These are phyloP conservation scores for Rostrohypoxylon terebratum DNA, from an alignment of 495 filamentous ascomycete species.

Conservation along the genomic window DNA sequence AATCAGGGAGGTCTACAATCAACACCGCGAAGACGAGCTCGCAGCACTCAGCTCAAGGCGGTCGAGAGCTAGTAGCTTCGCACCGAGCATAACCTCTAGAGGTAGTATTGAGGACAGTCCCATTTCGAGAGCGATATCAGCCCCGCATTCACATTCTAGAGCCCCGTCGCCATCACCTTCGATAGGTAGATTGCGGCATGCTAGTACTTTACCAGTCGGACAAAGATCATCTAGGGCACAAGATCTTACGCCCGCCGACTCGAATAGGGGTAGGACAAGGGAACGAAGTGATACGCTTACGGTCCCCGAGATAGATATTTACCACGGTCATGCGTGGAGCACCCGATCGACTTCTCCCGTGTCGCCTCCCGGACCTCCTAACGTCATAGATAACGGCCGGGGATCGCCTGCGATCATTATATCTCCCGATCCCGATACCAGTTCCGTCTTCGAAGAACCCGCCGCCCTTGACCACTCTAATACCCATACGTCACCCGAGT, in stretches of 20 bases:
- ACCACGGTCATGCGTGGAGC: slow-evolving; percentile 26
- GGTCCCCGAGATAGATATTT: slow-evolving; percentile 26
- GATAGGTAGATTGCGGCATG: slow-evolving; percentile 27
- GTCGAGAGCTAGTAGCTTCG: slow-evolving; percentile 46
- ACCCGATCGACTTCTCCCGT: slow-evolving; percentile 21
- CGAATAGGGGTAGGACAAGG: slow-evolving; percentile 20
- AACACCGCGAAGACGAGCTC: slow-evolving; percentile 38
- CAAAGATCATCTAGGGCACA: slow-evolving; percentile 27
- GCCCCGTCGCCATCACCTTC: slow-evolving; percentile 29
- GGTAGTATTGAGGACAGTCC: slow-evolving; percentile 22
- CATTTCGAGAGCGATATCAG: slow-evolving; percentile 34
- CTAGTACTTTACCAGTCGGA: slow-evolving; percentile 39
- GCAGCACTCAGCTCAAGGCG: slow-evolving; percentile 19
- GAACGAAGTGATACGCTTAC: slow-evolving; percentile 50
- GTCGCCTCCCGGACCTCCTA: background rate
- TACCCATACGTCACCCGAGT: background rate
- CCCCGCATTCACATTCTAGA: slow-evolving; percentile 12
- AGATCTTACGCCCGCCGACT: background rate
- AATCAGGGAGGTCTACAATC: slow-evolving; percentile 57
- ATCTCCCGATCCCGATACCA: slow-evolving; percentile 29
- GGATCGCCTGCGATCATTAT: slow-evolving; percentile 40
- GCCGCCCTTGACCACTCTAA: background rate
- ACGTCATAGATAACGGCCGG: slow-evolving; percentile 7
- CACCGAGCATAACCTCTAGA: slow-evolving; percentile 43
- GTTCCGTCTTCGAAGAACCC: slow-evolving; percentile 6